Percentiles rank a stretch among this genome's conserved stretches.
These are phyloP conservation scores for Ceratocystis alfenasii DNA, from an alignment of 2,329 filamentous ascomycete genomes.

Conservation along the genomic window DNA sequence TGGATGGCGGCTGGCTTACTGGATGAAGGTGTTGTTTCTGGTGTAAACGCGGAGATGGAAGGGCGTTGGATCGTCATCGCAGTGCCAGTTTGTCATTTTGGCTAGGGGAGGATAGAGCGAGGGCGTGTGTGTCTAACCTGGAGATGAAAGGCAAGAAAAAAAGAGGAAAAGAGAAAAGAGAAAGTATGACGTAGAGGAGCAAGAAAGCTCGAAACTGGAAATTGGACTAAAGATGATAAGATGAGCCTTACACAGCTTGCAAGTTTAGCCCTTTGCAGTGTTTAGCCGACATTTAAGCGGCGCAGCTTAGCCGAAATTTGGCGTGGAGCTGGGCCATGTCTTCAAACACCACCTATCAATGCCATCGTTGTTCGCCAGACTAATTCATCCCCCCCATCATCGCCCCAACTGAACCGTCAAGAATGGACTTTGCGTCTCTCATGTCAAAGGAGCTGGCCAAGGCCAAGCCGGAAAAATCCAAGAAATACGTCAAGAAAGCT, in stretches of 20 bases:
- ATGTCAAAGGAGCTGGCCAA: slow-evolving; percentile 91
- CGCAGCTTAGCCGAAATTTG: background rate
- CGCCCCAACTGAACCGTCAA: slow-evolving; percentile 24
- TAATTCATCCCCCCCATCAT: background rate
- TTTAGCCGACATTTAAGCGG: slow-evolving; percentile 12
- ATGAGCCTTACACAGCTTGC: background rate
- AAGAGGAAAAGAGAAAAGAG: background rate
- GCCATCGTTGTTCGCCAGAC: background rate
- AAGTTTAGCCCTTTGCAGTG: background rate
- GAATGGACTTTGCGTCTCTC: slow-evolving; percentile 89
- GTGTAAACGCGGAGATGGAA: slow-evolving; percentile 84
- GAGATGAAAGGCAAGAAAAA: too few relatives aligned
- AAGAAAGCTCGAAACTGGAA: background rate
- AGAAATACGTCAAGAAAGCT: slow-evolving; percentile 75
- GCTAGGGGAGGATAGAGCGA: slow-evolving; percentile 22
- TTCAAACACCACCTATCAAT: background rate
- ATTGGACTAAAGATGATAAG: too few relatives aligned
- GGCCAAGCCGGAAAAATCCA: slow-evolving; percentile 43
- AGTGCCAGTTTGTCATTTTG: slow-evolving; percentile 16
- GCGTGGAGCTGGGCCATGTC: too few relatives aligned
- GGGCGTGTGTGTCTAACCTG: too few relatives aligned
- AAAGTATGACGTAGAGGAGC: background rate
- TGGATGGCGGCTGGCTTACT: slow-evolving; percentile 33
- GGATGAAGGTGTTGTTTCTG: slow-evolving; percentile 59
- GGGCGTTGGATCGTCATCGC: slow-evolving; percentile 44